Percentiles rank a stretch among this genome's conserved stretches.
phyloP scores from a whole-genome alignment of 2,329 filamentous ascomycete genomes.

The Chaetomium strumarium region DNA sequence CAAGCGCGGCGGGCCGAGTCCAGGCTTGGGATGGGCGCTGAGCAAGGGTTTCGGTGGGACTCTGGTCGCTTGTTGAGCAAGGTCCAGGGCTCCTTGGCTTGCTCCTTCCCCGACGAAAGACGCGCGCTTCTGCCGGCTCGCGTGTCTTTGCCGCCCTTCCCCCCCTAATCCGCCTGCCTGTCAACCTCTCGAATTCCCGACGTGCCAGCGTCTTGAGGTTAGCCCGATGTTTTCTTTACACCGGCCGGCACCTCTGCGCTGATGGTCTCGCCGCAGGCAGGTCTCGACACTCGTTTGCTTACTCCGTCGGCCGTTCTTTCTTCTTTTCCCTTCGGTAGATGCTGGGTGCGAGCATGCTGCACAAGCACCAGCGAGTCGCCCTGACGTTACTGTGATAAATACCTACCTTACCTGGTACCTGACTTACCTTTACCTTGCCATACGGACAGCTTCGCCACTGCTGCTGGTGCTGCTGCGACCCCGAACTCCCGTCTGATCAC shows the following conservation, averaged over 20 bases:
- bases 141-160: constrained; percentile 27
- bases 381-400: constrained; percentile 3
- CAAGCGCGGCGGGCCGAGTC: background rate
- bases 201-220: constrained; percentile 22
- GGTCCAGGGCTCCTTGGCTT: constrained; percentile 17
- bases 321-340: constrained; percentile 11
- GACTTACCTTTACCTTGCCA: too few species aligned
- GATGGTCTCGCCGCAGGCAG: constrained; percentile 17
- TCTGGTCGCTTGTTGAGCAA: constrained; percentile 22
- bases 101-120: constrained; percentile 21
- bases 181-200: constrained; percentile 25
- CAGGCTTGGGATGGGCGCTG: background rate
- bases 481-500: constrained; percentile 16
- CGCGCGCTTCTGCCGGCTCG: constrained; percentile 27
- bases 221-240: constrained; percentile 19
- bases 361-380: constrained; percentile 3
- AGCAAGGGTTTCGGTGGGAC: constrained; percentile 14
- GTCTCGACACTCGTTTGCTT: constrained; percentile 23
- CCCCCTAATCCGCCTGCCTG: constrained; percentile 18
- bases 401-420: constrained; percentile 9
- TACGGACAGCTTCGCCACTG: constrained; percentile 22
- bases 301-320: background rate
- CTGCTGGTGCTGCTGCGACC: constrained; percentile 15
- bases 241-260: constrained; percentile 21
- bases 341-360: constrained; percentile 13